phyloP scores from a whole-genome alignment of 352 stramenopile genomes.

The Globisporangium paroecandrum region DNA sequence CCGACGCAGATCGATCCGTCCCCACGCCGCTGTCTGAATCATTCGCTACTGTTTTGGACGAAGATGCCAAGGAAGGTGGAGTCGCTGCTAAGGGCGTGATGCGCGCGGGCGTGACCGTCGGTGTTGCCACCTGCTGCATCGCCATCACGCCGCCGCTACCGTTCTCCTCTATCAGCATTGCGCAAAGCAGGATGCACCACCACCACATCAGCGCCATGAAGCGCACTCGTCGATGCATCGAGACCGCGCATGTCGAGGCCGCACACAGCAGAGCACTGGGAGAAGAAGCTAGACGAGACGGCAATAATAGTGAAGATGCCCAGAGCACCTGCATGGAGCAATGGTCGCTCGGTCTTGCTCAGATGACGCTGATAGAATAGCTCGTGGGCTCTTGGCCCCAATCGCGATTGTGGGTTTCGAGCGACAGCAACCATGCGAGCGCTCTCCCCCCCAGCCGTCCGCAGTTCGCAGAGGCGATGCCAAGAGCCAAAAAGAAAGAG shows the following conservation, averaged over 20 bases:
- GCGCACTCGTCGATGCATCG: neutral
- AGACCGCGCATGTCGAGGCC: neutral
- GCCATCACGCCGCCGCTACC: neutral
- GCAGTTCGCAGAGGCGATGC: neutral
- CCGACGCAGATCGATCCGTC: neutral
- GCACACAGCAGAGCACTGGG: neutral
- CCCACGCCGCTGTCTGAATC: neutral
- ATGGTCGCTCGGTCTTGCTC: neutral
- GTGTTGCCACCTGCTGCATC: neutral
- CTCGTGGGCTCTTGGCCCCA: slow-evolving; percentile 5
- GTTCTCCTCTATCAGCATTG: neutral
- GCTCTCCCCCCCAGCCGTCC: neutral
- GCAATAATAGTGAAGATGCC: neutral
- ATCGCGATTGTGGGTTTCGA: slow-evolving; percentile 3
- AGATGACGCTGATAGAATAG: neutral
- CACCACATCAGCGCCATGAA: neutral
- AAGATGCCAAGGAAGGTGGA: neutral
- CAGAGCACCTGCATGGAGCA: slow-evolving; percentile 1
- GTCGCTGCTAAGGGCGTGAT: neutral
- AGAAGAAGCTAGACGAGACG: neutral
- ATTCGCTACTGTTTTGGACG: neutral
- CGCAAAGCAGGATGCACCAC: neutral
- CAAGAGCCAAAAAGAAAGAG: neutral
- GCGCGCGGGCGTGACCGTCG: neutral
- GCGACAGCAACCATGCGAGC: neutral